Base-by-base conservation (phyloP, 1,284 basidiomycete species). In the Sanghuangporus baumii region DNA sequence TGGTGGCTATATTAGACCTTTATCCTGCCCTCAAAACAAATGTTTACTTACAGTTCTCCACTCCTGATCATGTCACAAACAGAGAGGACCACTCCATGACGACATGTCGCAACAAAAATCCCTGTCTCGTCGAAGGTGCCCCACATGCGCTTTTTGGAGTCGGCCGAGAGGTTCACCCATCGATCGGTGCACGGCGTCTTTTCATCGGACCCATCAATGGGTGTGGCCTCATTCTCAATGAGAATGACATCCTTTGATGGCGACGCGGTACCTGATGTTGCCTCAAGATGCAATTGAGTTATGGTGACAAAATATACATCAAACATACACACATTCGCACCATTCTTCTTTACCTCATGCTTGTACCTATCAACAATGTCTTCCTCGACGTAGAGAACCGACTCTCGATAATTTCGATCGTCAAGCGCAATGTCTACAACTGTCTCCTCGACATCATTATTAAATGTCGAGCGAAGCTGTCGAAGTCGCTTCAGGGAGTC, bases 401-500 rank as follows among this genome's bases (percentile, higher is more conserved):
- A 66, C 4, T 52, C 52, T 14, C 69, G 64, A 5, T n/a, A 16
- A 55, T 70, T 70, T 3, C 26, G 12, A 2, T 60, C 56, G 6
- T 66, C 36, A n/a, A 40, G 26, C 43, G 43, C 38, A 2, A 41
- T 36, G 31, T 50, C n/a, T 65, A 59, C 26, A 23, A 59, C 52
- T 41, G 38, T 64, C 62, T 3, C 20, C 34, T 18, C 61, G 55
- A 55, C 20, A 48, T 7, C 12, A 9, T 8, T n/a, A n/a, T 48
- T 6, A 6, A 6, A 48, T 18, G 47, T 23, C 12, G 9, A 8
- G 6, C 47, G 8, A 16, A 6, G 6, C 18, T 7, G 47, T 52
- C 18, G 9, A 31, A n/a, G 67, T 65, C 66, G 65, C 46, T 74
- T 73, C 9, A 75, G 63, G 0, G 74, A 75, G 60, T 74, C 70